Base-by-base conservation (phyloP, 148 eudicot species). In the Rhododendron henanense region DNA sequence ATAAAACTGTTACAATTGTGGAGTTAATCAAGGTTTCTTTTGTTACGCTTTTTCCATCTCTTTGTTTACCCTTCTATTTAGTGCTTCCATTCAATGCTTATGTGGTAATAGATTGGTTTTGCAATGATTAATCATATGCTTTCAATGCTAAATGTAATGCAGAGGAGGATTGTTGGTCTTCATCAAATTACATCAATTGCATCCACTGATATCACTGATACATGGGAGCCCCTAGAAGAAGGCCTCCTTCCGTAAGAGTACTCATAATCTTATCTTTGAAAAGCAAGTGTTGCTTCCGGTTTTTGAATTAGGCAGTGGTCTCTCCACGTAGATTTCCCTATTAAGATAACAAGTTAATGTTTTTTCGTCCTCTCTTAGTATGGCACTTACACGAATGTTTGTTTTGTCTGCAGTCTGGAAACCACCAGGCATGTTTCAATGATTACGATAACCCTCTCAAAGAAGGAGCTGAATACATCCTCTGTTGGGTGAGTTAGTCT, bases 221-320 rank as follows among this genome's bases (percentile, higher is more conserved):
- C 94, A 59, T 95, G 98, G 99, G 99, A 96, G 91, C 99, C 99
- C 79, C 89, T 96, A 9, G 99, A 95, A 90, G 99, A 96, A 94
- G 99, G 99, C 90, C 98, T 96, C 57, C 95, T 91, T 82, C 94
- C 93, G 99, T 96, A 91, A 92, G 98, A 82, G 57, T 83, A 79
- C 85, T 88, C 10, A 50, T 18, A 69, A 82, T 25, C 39, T 4
- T 53, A 71, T 28, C 37, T 48, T 74, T 53, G 6, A 59, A 25
- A 18, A 41, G 57, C 23, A 41, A 13, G 37, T 35, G 6, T 39
- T 59, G 10, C 11, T 41, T 4, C 23, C 1, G 67, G 44, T 25
- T 51, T 51, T 8, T 7, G 11, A 33, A 74, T 2, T 78, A 18
- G 55, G 73, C 69, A 19, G 63, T 69, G 31, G 4, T 39, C 9